Conservation (phyloP, 2,329 filamentous ascomycete genomes). For the Aspergillus sergii region DNA sequence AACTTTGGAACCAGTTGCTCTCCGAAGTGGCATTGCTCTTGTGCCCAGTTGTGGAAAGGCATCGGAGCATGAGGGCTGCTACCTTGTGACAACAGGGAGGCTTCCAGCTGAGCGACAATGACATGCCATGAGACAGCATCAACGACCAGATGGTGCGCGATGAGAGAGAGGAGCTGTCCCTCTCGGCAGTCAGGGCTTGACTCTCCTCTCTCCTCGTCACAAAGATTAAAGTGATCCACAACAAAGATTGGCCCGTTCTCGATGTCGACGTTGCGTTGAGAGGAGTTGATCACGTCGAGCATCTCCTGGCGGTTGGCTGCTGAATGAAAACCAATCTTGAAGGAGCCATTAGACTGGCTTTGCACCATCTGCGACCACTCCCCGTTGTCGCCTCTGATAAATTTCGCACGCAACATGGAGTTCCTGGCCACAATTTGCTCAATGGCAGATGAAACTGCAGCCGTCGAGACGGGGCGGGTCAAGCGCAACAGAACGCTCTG, state of each 20-base stretch:
- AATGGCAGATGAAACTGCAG: not conserved
- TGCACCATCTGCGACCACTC: constrained; percentile 7
- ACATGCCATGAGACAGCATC: constrained; percentile 9
- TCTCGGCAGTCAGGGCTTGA: not conserved
- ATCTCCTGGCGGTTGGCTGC: not conserved
- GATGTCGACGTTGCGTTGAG: constrained; percentile 5
- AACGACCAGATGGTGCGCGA: constrained; percentile 4
- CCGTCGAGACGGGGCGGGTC: not conserved
- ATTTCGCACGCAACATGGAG: constrained; percentile 18
- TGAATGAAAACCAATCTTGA: not conserved
- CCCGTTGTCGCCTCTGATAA: not conserved
- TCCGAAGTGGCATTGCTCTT: constrained; percentile 12
- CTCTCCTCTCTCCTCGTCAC: not conserved
- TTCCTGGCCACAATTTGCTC: constrained; percentile 8
- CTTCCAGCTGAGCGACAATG: not conserved
- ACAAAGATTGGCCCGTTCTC: constrained; percentile 9
- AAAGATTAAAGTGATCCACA: constrained; percentile 5
- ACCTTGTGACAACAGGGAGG: not conserved
- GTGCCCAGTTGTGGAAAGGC: constrained; percentile 23
- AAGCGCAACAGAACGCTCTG: constrained; percentile 5
- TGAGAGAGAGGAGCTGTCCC: constrained; percentile 1
- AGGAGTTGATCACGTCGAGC: not conserved
- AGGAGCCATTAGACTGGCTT: not conserved
- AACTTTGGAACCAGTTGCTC: not conserved
- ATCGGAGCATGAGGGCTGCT: constrained; percentile 5